Evolutionary conservation across 192 early-diverging fungal genomes (phyloP), one percentile per base, ranked within the genome.

Genomic region (Kappamyces sp.): DNA sequence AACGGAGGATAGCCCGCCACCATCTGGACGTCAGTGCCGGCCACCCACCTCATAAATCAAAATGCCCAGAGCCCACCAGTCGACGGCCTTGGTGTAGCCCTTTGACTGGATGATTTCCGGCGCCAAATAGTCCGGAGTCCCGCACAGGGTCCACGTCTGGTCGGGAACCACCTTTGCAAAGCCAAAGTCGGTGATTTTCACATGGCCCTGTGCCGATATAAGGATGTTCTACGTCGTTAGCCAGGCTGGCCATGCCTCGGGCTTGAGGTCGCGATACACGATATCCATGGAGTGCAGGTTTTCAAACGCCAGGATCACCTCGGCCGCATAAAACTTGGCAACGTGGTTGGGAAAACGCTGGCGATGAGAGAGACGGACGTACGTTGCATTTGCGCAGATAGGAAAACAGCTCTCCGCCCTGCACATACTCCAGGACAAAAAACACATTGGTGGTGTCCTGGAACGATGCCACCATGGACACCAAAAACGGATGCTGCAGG

Each of bases 41-140:
- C 8, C 29, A 65, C 42, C 31, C 62, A 70, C 65, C 75, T 93
- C 91, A 65, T 91, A 93, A 49, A 96, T 90, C 45, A 96, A 64
- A 47, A 96, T 81, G 35, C 93, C 93, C 62, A 96, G 81, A 45
- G 91, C 87, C 81, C 88, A 96, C 93, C 93, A 96, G 73, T 96
- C 93, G 0, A 93, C 93, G 4, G 91, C 89, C 53, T 86, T 86
- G 12, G 91, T 89, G 70, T 93, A 93, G 30, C 92, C 92, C 68
- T 88, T 90, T 50, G 89, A 88, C 72, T 93, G 91, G 70, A 93
- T 91, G 46, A 93, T 89, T 62, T 78, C 73, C 7, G 72, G 70
- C 0, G 67, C 66, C 43, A 94, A 75, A 61, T 90, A 90, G 62
- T 90, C 88, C 41, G 88, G 88, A 0, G 88, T 90, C 2, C 88